These are phyloP conservation scores for Russula brevipes DNA, from an alignment of 768 basidiomycete species.

Conservation along the genomic window DNA sequence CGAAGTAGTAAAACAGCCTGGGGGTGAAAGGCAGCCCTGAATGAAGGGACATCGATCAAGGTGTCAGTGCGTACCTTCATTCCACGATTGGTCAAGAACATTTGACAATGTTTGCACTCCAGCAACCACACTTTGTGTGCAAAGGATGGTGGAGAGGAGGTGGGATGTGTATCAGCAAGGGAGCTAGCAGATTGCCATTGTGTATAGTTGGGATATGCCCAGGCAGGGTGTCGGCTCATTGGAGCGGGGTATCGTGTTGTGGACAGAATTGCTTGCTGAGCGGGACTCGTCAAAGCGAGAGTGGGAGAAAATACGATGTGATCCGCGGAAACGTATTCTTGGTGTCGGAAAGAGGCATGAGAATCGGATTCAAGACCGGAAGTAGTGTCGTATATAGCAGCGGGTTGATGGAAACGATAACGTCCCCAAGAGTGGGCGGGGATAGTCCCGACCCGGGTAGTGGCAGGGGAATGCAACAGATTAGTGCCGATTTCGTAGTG, in stretches of 20 bases:
- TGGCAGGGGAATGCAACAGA: not conserved
- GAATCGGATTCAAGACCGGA: not conserved
- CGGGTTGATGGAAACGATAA: conserved; percentile 17
- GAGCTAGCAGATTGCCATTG: conserved; percentile 13
- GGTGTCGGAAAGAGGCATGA: not conserved
- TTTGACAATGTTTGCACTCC: conserved; percentile 67
- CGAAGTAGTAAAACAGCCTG: conserved; percentile 81
- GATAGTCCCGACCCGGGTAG: not conserved
- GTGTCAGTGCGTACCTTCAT: conserved; percentile 58
- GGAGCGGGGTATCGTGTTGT: conserved; percentile 4
- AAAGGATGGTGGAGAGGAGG: conserved; percentile 40
- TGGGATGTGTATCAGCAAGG: not conserved
- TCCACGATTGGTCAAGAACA: conserved; percentile 75
- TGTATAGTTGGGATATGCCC: conserved; percentile 10
- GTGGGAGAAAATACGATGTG: not conserved
- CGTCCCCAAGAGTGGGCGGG: not conserved
- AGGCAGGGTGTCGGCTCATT: conserved; percentile 4
- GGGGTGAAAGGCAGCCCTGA: conserved; percentile 9
- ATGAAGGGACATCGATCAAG: conserved; percentile 7
- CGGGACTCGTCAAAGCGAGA: not conserved
- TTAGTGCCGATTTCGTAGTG: not conserved
- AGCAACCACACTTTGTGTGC: conserved; percentile 77
- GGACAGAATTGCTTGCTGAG: not conserved
- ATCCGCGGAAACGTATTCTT: conserved; percentile 1
- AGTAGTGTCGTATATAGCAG: conserved; percentile 12